Evolutionary conservation across 169 alveolate genomes (phyloP).

Genomic region (Perkinsus olseni): DNA sequence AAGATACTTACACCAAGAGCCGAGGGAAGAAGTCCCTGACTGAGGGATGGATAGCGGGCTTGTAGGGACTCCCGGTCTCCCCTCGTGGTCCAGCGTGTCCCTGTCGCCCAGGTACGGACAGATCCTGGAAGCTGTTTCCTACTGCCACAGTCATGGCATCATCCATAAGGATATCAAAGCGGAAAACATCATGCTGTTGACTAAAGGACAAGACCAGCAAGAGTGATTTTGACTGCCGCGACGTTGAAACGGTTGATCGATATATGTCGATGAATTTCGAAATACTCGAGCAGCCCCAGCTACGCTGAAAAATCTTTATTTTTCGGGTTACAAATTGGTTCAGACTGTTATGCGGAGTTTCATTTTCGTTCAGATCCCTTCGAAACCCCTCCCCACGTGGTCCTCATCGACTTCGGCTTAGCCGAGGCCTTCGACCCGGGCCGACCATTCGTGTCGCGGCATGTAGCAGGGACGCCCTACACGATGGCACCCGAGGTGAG

Average conservation of each 20-base stretch:
- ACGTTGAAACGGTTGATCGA: too few relatives aligned
- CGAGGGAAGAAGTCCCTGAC: background rate
- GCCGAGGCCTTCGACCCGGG: background rate
- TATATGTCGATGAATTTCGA: too few relatives aligned
- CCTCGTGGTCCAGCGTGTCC: background rate
- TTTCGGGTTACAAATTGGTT: too few relatives aligned
- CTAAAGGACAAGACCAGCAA: background rate
- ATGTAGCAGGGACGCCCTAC: conserved; percentile 2
- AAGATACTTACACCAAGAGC: background rate
- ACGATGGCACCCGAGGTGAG: conserved; percentile 14
- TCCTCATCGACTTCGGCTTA: background rate
- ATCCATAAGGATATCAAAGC: conserved; percentile 17
- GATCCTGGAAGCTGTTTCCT: background rate
- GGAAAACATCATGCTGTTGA: conserved; percentile 14
- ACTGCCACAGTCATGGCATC: conserved; percentile 7
- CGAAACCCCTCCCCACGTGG: background rate
- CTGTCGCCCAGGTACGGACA: background rate
- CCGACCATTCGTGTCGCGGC: background rate
- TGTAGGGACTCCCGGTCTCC: background rate
- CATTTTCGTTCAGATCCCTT: background rate
- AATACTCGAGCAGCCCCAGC: too few relatives aligned
- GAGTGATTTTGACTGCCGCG: too few relatives aligned
- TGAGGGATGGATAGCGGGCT: background rate
- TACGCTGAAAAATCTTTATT: too few relatives aligned
- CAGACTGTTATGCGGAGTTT: too few relatives aligned